Conservation (phyloP, 2,329 filamentous ascomycete species). For the Fusarium sp. region DNA sequence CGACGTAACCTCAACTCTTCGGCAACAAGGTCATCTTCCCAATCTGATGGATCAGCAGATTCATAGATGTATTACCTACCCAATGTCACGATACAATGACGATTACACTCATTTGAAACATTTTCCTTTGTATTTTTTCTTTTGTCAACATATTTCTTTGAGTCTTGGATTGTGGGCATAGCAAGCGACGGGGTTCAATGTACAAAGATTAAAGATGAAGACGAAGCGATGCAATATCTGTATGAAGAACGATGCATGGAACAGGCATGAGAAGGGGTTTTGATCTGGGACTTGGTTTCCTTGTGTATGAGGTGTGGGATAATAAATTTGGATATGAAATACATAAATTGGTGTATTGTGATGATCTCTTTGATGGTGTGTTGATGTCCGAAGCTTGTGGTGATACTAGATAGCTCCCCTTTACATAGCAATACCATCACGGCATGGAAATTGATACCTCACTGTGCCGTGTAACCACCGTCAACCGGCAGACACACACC, state of each 20-base stretch:
- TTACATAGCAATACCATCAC: too few relatives aligned
- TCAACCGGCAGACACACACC: slow-evolving; percentile 57
- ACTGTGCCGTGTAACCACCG: slow-evolving; percentile 56
- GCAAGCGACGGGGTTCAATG: slow-evolving; percentile 9
- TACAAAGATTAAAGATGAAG: slow-evolving; percentile 29
- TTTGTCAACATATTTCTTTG: slow-evolving; percentile 16
- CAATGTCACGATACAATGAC: slow-evolving; percentile 4
- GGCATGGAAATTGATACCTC: too few relatives aligned
- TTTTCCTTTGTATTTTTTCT: slow-evolving; percentile 9
- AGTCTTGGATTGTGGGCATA: slow-evolving; percentile 10
- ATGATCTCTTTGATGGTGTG: too few relatives aligned
- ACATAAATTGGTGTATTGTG: neutral
- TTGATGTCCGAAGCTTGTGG: too few relatives aligned
- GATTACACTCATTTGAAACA: slow-evolving; percentile 25
- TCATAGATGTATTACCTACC: slow-evolving; percentile 24
- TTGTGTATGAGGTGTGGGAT: slow-evolving; percentile 5
- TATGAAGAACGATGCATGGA: slow-evolving; percentile 22
- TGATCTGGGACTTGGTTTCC: slow-evolving; percentile 4
- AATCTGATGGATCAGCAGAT: slow-evolving; percentile 41
- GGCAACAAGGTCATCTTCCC: slow-evolving; percentile 36
- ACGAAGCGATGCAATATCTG: slow-evolving; percentile 41
- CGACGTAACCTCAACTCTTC: slow-evolving; percentile 37
- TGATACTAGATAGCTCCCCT: too few relatives aligned
- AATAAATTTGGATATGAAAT: slow-evolving; percentile 7
- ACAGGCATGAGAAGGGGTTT: neutral